Evolutionary conservation across 805 yeast species (phyloP), one percentile per base, ranked within the genome.

Genomic region (Zygoascus biomembranicola): DNA sequence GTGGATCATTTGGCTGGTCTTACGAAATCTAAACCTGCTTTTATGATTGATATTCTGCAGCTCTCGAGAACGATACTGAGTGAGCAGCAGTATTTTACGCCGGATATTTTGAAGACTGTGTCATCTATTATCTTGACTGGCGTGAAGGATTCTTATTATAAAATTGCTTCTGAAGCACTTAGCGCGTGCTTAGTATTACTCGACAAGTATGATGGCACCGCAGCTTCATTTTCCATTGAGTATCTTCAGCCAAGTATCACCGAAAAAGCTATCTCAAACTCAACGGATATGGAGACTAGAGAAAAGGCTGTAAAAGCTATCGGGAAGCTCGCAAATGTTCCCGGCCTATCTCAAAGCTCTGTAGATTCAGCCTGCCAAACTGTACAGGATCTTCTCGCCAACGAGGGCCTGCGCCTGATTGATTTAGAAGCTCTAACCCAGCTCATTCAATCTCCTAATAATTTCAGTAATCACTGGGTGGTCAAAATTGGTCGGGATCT

Each of bases 261-360:
- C 10, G 61, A 64, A 1, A 67, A 68, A 41, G 74, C 73, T 5
- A 52, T 62, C 0, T 62, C 69, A 1, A 55, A 71, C 2, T 68
- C 73, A 42, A 62, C 65, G 32, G 74, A 67, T 44, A 63, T 71
- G 52, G 75, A 71, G 37, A 59, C 72, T 5, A 62, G 76, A 54
- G 72, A 68, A 43, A 56, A 58, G n/a, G 72, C 76, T 0, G 64
- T 72, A 16, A 59, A 58, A 42, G 66, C 64, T 2, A 44, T 72
- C 11, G 69, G 70, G 11, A 51, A 57, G 32, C 52, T 72, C 48
- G 43, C 65, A 18, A 54, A 57, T 16, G 47, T 50, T 2, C 60
- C 59, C n/a, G 57, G 60, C 1, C 41, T 69, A 28, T 61, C 68
- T 14, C 26, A 54, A 8, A 42, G 14, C 20, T 11, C 26, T 4